A percentile compares a stretch with the other conserved stretches of the same genome.
phyloP scores from a whole-genome alignment of 2,329 filamentous ascomycete genomes.

The Aaosphaeria pasadenensis region DNA sequence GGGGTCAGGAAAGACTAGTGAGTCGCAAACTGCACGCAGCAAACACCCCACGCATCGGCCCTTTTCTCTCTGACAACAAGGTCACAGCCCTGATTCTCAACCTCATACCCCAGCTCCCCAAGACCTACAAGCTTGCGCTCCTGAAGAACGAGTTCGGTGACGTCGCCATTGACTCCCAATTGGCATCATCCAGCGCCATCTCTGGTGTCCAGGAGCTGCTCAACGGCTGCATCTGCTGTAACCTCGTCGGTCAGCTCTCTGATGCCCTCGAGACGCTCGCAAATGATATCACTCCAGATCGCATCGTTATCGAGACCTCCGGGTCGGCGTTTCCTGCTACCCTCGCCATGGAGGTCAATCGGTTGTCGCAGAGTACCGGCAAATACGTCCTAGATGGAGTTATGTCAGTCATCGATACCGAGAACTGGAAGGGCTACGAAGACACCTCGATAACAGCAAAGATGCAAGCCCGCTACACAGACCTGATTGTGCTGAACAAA shows the following conservation, averaged over 20 bases:
- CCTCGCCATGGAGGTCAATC: conserved; percentile 84
- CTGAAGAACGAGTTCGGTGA: conserved; percentile 99
- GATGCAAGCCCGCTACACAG: conserved; percentile 85
- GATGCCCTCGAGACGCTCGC: conserved; percentile 76
- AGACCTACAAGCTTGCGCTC: conserved; percentile 84
- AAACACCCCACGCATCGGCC: no score
- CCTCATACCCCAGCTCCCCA: conserved; percentile 85
- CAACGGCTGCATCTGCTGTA: conserved; percentile 98
- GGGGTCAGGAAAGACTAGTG: conserved; percentile 87
- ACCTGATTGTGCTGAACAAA: conserved; percentile 89
- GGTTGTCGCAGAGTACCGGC: conserved; percentile 67
- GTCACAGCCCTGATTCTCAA: conserved; percentile 75
- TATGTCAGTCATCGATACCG: conserved; percentile 85
- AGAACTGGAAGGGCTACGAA: conserved; percentile 93
- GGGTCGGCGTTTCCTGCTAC: conserved; percentile 82
- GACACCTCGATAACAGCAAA: conserved; percentile 87
- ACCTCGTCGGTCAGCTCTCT: conserved; percentile 86
- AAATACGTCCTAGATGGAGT: conserved; percentile 80
- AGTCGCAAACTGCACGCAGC: conserved; percentile 2
- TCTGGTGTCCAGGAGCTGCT: conserved; percentile 89
- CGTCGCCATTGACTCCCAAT: conserved; percentile 86
- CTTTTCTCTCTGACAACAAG: conserved; percentile 1
- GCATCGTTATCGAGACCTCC: conserved; percentile 91
- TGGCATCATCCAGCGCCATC: conserved; percentile 78
- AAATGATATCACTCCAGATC: conserved; percentile 61